phyloP scores from a whole-genome alignment of 1,284 basidiomycete genomes.

The Puccinia polysora region DNA sequence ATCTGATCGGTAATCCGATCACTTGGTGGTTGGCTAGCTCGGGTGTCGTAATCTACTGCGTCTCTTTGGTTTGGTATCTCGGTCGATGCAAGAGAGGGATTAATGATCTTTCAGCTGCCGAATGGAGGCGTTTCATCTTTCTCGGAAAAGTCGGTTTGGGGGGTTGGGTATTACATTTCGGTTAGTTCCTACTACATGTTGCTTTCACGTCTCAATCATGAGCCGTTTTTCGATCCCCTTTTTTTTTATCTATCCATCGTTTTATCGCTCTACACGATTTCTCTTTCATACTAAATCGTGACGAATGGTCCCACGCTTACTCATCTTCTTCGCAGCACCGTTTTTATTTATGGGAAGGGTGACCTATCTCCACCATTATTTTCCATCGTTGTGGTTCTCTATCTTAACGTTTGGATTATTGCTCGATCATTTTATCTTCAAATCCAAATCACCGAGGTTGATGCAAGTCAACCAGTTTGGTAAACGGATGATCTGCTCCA shows the following conservation, averaged over 20 bases:
- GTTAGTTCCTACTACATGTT: slow-evolving; percentile 57
- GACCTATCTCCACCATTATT: slow-evolving; percentile 54
- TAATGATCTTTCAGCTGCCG: slow-evolving; percentile 69
- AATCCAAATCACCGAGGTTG: slow-evolving; percentile 62
- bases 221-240: not conserved
- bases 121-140: slow-evolving; percentile 93
- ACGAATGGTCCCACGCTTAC: not conserved
- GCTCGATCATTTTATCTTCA: slow-evolving; percentile 86
- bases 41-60: slow-evolving; percentile 63
- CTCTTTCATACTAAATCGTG: not conserved
- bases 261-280: too few relatives aligned
- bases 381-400: slow-evolving; percentile 92
- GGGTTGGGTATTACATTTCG: slow-evolving; percentile 87
- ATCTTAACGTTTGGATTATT: slow-evolving; percentile 86
- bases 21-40: slow-evolving; percentile 81
- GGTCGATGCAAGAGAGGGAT: slow-evolving; percentile 81
- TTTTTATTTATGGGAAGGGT: slow-evolving; percentile 92
- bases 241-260: too few relatives aligned
- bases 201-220: not conserved
- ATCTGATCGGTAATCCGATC: slow-evolving; percentile 84
- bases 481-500: slow-evolving; percentile 69
- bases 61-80: slow-evolving; percentile 66
- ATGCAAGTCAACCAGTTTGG: slow-evolving; percentile 53
- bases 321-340: slow-evolving; percentile 61
- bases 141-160: slow-evolving; percentile 83